These are phyloP conservation scores for Sechiopsis laciniata DNA, from an alignment of 306 rosid genomes.

Conservation along the genomic window DNA sequence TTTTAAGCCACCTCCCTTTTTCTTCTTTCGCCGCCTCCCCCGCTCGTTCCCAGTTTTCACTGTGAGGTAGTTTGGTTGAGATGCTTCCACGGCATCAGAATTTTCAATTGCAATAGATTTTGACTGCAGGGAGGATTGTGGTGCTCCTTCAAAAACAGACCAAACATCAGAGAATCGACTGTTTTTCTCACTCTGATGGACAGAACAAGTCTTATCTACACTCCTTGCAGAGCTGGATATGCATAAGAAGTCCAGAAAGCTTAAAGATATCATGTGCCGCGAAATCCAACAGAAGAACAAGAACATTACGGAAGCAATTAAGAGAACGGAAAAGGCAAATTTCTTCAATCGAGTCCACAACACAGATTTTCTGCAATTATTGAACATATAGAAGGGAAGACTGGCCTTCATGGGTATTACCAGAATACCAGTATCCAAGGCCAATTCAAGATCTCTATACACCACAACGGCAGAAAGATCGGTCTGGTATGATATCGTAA, in stretches of 20 bases:
- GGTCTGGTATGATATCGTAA: slow-evolving; percentile 58
- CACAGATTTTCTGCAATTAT: slow-evolving; percentile 60
- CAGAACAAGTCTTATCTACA: slow-evolving; percentile 32
- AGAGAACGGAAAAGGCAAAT: slow-evolving; percentile 40
- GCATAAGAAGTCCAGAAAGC: slow-evolving; percentile 37
- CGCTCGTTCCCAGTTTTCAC: slow-evolving; percentile 66
- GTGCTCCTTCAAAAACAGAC: slow-evolving; percentile 30
- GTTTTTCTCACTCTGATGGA: slow-evolving; percentile 31
- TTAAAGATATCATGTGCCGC: slow-evolving; percentile 36
- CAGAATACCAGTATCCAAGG: slow-evolving; percentile 63
- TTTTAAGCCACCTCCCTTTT: slow-evolving; percentile 50
- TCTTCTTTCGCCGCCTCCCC: slow-evolving; percentile 68
- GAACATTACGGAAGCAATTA: slow-evolving; percentile 35
- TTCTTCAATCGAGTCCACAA: slow-evolving; percentile 60
- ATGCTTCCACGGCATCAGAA: slow-evolving; percentile 36
- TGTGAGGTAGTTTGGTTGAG: slow-evolving; percentile 41
- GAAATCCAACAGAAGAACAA: slow-evolving; percentile 42
- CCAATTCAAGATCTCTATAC: slow-evolving; percentile 77
- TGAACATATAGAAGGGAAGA: slow-evolving; percentile 55
- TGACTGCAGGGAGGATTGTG: slow-evolving; percentile 30
- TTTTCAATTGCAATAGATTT: slow-evolving; percentile 30
- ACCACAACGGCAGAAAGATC: slow-evolving; percentile 65
- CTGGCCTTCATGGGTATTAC: slow-evolving; percentile 76
- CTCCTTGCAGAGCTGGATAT: slow-evolving; percentile 28
- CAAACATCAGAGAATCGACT: slow-evolving; percentile 36